Conservation (phyloP, 768 basidiomycete genomes). For the Russula sp. region DNA sequence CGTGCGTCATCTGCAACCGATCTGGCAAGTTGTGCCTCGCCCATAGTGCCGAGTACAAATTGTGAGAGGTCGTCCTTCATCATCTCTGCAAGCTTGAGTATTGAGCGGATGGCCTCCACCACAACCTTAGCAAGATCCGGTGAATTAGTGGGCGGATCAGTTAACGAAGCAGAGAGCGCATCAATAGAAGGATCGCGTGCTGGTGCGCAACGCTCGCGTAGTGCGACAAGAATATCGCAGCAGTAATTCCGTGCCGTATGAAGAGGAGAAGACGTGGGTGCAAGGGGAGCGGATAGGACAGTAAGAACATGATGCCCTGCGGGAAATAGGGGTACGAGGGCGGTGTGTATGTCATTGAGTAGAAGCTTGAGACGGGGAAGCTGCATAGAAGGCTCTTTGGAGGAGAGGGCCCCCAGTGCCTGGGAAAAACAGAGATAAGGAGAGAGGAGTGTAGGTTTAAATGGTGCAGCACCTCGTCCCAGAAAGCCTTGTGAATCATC, state of each 20-base stretch:
- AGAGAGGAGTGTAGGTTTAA: constrained; percentile 11
- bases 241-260: constrained; percentile 54
- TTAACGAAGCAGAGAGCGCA: constrained; percentile 40
- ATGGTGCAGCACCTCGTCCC: constrained; percentile 56
- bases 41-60: constrained; percentile 62
- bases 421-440: constrained; percentile 34
- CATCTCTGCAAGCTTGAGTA: constrained; percentile 52
- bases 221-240: constrained; percentile 49
- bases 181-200: constrained; percentile 57
- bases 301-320: constrained; percentile 48
- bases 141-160: constrained; percentile 34
- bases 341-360: constrained; percentile 51
- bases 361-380: constrained; percentile 56
- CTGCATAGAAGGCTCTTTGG: constrained; percentile 56
- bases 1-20: constrained; percentile 54
- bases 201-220: constrained; percentile 66
- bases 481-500: constrained; percentile 62
- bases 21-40: constrained; percentile 54
- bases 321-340: constrained; percentile 59
- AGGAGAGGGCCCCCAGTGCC: constrained; percentile 57
- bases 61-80: constrained; percentile 71
- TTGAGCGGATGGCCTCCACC: constrained; percentile 46
- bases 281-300: constrained; percentile 54
- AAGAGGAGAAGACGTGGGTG: constrained; percentile 68
- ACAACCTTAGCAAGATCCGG: constrained; percentile 46